Conservation (phyloP, 2,329 filamentous ascomycete genomes). For the Xylariaceae sp. region DNA sequence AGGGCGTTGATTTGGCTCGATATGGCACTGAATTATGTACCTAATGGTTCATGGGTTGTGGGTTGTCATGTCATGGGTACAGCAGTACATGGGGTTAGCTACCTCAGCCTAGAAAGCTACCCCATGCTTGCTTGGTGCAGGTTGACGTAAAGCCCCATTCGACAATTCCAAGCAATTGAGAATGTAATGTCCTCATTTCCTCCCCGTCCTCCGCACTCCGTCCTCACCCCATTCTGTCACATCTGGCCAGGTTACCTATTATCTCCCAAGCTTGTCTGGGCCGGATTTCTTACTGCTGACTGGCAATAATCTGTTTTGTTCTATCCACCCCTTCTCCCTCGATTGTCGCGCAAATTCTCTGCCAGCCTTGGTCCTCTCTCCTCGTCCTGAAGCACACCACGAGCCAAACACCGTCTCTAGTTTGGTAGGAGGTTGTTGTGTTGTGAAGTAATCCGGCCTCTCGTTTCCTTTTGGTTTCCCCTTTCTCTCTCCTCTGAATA, state of each 20-base stretch:
- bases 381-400: not conserved
- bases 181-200: constrained; percentile 11
- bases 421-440: not conserved
- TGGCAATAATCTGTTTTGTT: constrained; percentile 4
- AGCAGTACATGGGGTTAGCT: not conserved
- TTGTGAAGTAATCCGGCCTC: not conserved
- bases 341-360: not conserved
- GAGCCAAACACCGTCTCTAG: not conserved
- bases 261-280: not conserved
- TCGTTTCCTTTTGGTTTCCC: not conserved
- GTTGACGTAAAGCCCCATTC: constrained; percentile 18
- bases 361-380: not conserved
- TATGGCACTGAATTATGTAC: no score
- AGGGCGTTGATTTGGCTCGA: no score
- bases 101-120: constrained; percentile 3
- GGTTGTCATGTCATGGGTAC: no score
- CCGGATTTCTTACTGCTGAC: constrained; percentile 8
- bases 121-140: constrained; percentile 9
- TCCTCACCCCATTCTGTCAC: no score
- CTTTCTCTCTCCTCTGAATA: constrained; percentile 1
- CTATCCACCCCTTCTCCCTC: not conserved
- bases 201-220: constrained; percentile 1
- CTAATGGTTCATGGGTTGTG: no score
- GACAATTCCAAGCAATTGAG: constrained; percentile 12
- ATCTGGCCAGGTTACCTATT: no score